phyloP scores from a whole-genome alignment of 2,329 filamentous ascomycete species.

The Alternaria brassicicola region DNA sequence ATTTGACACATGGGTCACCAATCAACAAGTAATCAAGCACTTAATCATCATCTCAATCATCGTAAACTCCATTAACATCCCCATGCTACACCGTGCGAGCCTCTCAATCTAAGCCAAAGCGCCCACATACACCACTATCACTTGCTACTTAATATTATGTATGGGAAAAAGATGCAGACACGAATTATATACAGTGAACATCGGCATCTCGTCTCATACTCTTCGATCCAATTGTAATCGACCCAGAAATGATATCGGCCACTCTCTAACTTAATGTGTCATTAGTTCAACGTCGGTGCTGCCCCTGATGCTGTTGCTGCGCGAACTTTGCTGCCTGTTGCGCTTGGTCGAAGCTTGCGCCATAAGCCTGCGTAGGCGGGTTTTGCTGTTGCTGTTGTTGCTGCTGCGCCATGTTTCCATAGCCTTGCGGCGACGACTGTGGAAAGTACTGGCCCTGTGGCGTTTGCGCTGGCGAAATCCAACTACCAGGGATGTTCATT shows the following conservation, averaged over 20 bases:
- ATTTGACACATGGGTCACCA: not conserved
- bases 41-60: not conserved
- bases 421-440: constrained; percentile 36
- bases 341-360: constrained; percentile 15
- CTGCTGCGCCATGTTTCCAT: constrained; percentile 25
- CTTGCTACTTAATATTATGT: not conserved
- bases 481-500: constrained; percentile 36
- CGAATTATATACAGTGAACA: constrained; percentile 10
- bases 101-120: constrained; percentile 1
- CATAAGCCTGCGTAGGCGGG: constrained; percentile 11
- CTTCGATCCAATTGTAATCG: not conserved
- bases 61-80: not conserved
- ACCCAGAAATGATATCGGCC: not conserved
- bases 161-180: constrained; percentile 5
- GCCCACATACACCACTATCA: not conserved
- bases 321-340: constrained; percentile 8
- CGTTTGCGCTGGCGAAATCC: constrained; percentile 30
- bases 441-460: constrained; percentile 19
- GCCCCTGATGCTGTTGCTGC: constrained; percentile 11
- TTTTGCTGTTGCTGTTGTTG: constrained; percentile 7
- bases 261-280: not conserved
- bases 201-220: constrained; percentile 3
- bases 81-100: not conserved
- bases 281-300: constrained; percentile 7
- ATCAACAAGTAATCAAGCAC: not conserved